phyloP scores from a whole-genome alignment of 768 basidiomycete species.

The Dacryopinax spathularia region DNA sequence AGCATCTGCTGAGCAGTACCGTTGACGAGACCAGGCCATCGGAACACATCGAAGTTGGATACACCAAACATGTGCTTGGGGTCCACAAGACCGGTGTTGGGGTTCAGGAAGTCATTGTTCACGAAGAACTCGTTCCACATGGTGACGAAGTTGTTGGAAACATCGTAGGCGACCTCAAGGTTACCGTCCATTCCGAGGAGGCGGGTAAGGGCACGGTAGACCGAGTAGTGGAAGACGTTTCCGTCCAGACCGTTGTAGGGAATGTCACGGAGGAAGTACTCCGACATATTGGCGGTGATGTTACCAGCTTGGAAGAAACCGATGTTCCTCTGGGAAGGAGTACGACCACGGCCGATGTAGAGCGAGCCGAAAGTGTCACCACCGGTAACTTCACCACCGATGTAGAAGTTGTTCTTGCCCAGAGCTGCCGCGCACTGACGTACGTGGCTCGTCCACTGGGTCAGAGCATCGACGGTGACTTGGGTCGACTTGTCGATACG shows the following conservation, averaged over 20 bases:
- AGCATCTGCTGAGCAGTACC: constrained; percentile 64
- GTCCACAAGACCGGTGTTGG: constrained; percentile 48
- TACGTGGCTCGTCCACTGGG: constrained; percentile 59
- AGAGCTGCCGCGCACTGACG: constrained; percentile 56
- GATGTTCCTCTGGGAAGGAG: constrained; percentile 49
- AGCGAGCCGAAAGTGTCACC: constrained; percentile 80
- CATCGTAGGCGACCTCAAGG: constrained; percentile 75
- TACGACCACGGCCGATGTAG: constrained; percentile 83
- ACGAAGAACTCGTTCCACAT: constrained; percentile 90
- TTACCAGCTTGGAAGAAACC: constrained; percentile 58
- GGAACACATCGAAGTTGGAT: constrained; percentile 90
- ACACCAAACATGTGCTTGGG: constrained; percentile 82
- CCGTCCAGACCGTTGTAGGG: constrained; percentile 52
- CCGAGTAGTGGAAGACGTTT: constrained; percentile 87
- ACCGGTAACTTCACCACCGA: constrained; percentile 88
- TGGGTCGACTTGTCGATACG: constrained; percentile 93
- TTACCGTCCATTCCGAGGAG: constrained; percentile 96
- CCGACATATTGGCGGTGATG: constrained; percentile 40
- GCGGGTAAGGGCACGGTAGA: constrained; percentile 70
- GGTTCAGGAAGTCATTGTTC: constrained; percentile 73
- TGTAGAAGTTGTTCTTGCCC: constrained; percentile 78
- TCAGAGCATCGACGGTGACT: constrained; percentile 67
- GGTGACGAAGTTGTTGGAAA: constrained; percentile 66
- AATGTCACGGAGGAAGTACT: constrained; percentile 67
- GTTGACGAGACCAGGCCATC: constrained; percentile 81